phyloP scores from a whole-genome alignment of 257 asterid species.

The Gentiana macrophylla region DNA sequence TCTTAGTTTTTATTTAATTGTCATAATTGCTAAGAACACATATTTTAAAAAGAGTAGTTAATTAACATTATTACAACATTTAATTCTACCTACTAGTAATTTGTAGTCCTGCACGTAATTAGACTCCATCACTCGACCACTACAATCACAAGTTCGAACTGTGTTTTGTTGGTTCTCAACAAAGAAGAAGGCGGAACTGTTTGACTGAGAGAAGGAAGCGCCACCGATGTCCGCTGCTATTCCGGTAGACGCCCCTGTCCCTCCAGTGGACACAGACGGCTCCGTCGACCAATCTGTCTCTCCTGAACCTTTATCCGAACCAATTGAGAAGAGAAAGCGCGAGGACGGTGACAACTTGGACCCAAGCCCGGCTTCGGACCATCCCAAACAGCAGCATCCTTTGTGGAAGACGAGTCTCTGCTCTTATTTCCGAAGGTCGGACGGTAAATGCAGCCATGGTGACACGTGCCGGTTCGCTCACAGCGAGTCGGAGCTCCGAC shows the following conservation, averaged over 20 bases:
- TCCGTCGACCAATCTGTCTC: conserved; percentile 18
- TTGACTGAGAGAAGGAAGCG: no score
- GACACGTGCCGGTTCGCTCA: conserved; percentile 82
- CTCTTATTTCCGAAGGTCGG: conserved; percentile 63
- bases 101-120: no score
- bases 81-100: no score
- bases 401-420: conserved; percentile 84
- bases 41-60: no score
- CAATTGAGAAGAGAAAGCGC: conserved; percentile 49
- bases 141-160: no score
- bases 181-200: no score
- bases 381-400: conserved; percentile 34
- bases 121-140: no score
- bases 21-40: no score
- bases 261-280: conserved; percentile 27
- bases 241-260: conserved; percentile 39
- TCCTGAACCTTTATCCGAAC: conserved; percentile 8
- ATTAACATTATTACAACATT: no score
- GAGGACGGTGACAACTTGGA: conserved; percentile 14
- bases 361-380: conserved; percentile 11
- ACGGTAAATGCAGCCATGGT: conserved; percentile 65
- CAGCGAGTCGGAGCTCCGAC: conserved; percentile 75
- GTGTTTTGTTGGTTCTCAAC: no score
- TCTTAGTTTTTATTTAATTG: no score
- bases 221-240: conserved; percentile 26